These are phyloP conservation scores for Ophiostoma triangulosporum DNA, from an alignment of 2,329 filamentous ascomycete genomes.

Conservation along the genomic window DNA sequence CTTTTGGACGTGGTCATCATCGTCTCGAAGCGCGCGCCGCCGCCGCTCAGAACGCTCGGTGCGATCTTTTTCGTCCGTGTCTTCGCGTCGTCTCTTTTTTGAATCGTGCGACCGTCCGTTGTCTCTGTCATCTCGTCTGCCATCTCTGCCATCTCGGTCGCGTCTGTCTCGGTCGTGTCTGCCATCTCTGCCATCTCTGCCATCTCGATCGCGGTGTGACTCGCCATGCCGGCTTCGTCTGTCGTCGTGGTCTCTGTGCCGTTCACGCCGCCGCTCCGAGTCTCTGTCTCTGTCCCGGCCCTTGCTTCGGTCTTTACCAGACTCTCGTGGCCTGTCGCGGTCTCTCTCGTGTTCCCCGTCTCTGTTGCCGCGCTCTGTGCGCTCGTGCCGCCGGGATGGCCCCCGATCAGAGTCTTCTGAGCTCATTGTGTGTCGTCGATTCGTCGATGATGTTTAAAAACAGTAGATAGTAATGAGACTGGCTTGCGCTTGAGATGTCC, in stretches of 20 bases:
- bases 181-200: conserved; percentile 3
- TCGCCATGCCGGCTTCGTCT: background rate
- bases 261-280: conserved; percentile 15
- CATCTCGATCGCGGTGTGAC: conserved; percentile 3
- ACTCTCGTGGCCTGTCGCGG: conserved; percentile 13
- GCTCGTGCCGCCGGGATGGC: conserved; percentile 10
- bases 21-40: background rate
- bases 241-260: conserved; percentile 1
- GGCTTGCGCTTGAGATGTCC: no score
- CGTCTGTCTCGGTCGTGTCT: background rate
- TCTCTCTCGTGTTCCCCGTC: conserved; percentile 14
- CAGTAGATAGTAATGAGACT: background rate
- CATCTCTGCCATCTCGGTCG: background rate
- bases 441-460: background rate
- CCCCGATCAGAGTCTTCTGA: background rate
- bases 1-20: no score
- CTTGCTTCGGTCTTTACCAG: background rate
- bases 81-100: background rate
- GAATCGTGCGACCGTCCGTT: background rate
- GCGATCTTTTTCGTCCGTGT: background rate
- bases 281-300: conserved; percentile 10
- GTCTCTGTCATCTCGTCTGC: background rate
- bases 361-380: no score
- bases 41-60: background rate
- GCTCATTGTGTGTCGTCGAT: background rate